phyloP scores from a whole-genome alignment of 208 protist genomes.

The Trypanosoma theileri region DNA sequence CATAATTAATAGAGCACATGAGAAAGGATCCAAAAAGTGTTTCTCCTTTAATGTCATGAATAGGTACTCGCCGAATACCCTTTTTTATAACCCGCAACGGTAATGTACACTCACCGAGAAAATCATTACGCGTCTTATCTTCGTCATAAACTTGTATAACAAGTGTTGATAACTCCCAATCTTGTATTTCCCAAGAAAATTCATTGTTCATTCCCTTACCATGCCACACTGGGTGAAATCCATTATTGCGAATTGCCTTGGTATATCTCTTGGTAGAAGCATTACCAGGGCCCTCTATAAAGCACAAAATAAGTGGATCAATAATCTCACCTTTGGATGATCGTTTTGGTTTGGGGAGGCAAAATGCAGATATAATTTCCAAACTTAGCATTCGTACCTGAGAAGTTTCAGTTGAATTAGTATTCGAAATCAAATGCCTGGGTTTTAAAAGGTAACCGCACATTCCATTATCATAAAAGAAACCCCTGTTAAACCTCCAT shows the following conservation, averaged over 20 bases:
- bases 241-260: constrained; percentile 55
- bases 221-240: constrained; percentile 76
- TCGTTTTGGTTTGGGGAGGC: constrained; percentile 52
- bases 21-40: constrained; percentile 52
- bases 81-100: constrained; percentile 50
- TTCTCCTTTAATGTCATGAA: constrained; percentile 45
- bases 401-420: constrained; percentile 20
- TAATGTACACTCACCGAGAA: constrained; percentile 60
- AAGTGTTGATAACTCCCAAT: constrained; percentile 52
- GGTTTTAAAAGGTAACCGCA: constrained; percentile 96
- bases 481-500: constrained; percentile 79
- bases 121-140: constrained; percentile 37
- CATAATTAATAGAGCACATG: constrained; percentile 28
- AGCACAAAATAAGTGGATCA: constrained; percentile 58
- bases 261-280: constrained; percentile 35
- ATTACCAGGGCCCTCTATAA: constrained; percentile 48
- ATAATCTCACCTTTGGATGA: constrained; percentile 45
- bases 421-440: constrained; percentile 37
- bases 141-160: constrained; percentile 74
- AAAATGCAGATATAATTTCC: constrained; percentile 73
- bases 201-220: constrained; percentile 35
- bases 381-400: constrained; percentile 40
- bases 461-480: constrained; percentile 91
- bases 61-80: constrained; percentile 53
- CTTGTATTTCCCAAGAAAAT: constrained; percentile 48